Evolutionary conservation across 345 rosid species (phyloP), one percentile per base, ranked within the genome.

Genomic region (Syzygium aromaticum): DNA sequence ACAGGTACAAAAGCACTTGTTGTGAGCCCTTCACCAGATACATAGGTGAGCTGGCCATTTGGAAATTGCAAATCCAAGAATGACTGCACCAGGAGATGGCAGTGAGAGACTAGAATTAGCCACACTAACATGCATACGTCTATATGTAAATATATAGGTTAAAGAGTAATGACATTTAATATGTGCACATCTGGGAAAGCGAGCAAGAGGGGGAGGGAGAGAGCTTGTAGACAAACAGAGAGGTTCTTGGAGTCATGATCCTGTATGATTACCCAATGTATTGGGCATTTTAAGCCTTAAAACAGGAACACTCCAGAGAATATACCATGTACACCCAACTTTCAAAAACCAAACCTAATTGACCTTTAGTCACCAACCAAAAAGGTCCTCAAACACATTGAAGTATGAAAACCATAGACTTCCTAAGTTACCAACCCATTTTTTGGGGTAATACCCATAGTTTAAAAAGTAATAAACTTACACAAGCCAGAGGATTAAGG

Each of bases 61-160:
- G 98, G 98, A 92, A 96, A 96, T 87, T 97, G 99, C 92, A 97
- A 90, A 89, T 97, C 98, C 89, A 97, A 92, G 86, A 97, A 97
- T 38, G 99, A 97, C 99, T 97, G 93, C 89, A 67, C 49, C 82
- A 73, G 82, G 15, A 73, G 49, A 73, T 73, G 82, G 49, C 49
- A 38, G 82, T 38, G 82, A 38, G 80, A 38, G 49, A 38, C 49
- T 19, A 38, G 49, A 73, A 73, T 10, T 73, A 73, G 49, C 83
- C 46, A 63, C 11, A 73, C 27, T 52, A 46, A 87, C 38, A 87
- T 63, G 87, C 73, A 84, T 19, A 33, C 17, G 43, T 15, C 7
- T 17, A 40, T 14, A 15, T 7, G 5, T 3, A 11, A 1, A 1
- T 28, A 28, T 63, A 15, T 27, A 27, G 30, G 33, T 67, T 8